Evolutionary conservation across 176 grass and related monocot genomes (phyloP).

Genomic region (Raddia distichophylla): DNA sequence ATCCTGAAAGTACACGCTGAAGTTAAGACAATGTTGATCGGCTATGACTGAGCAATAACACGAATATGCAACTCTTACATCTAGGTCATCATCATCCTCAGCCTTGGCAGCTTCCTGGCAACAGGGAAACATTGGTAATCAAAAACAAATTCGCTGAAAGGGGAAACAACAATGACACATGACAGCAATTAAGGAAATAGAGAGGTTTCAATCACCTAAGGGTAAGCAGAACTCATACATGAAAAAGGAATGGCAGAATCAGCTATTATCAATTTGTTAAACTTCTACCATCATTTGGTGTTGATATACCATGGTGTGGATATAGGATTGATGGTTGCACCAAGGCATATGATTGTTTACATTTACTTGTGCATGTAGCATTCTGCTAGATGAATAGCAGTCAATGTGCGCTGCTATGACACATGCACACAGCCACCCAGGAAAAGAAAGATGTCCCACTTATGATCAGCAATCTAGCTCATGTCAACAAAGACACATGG

Average conservation of each 20-base stretch:
- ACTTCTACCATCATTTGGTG: not conserved
- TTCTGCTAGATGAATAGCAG: not conserved
- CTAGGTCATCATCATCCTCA: conserved; percentile 52
- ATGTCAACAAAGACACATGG: not conserved
- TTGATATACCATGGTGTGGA: not conserved
- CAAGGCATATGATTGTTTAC: not conserved
- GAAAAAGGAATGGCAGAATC: not conserved
- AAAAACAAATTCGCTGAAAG: not conserved
- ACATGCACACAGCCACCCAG: not conserved
- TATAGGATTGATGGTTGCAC: not conserved
- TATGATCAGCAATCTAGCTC: not conserved
- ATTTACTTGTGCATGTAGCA: not conserved
- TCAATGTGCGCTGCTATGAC: not conserved
- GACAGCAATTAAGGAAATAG: not conserved
- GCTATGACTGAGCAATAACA: not conserved
- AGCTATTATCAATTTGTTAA: not conserved
- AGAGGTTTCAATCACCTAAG: not conserved
- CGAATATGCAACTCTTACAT: conserved; percentile 27
- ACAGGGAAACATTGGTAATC: conserved; percentile 22
- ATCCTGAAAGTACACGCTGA: conserved; percentile 28
- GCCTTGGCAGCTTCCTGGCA: conserved; percentile 51
- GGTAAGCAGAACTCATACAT: not conserved
- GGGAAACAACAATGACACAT: not conserved
- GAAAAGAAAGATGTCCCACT: not conserved
- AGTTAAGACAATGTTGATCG: conserved; percentile 5